Evolutionary conservation across 2,329 filamentous ascomycete species (phyloP).

Genomic region (Nigrospora oryzae): DNA sequence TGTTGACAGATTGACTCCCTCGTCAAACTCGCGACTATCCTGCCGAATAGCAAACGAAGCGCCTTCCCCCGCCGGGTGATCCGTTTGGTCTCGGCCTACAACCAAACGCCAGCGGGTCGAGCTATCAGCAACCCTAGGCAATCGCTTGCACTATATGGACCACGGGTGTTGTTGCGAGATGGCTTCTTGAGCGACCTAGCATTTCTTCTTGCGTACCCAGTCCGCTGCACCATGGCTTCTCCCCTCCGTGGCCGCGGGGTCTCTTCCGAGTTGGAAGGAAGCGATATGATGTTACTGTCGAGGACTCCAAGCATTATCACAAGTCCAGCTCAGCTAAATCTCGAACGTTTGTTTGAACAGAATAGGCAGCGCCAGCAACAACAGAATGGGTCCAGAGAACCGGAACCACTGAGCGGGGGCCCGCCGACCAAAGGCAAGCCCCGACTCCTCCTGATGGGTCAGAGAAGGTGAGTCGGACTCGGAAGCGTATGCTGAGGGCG

Average conservation of each 20-base stretch:
- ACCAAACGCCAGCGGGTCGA: neutral
- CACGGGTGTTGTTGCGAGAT: neutral
- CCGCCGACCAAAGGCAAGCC: slow-evolving; percentile 61
- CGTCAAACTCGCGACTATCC: slow-evolving; percentile 7
- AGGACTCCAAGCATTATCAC: slow-evolving; percentile 28
- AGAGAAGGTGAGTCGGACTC: slow-evolving; percentile 63
- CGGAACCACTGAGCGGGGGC: slow-evolving; percentile 31
- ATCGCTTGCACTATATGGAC: neutral
- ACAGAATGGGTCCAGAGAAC: slow-evolving; percentile 34
- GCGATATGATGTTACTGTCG: slow-evolving; percentile 6
- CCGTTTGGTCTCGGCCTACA: neutral
- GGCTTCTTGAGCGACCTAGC: neutral
- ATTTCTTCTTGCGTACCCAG: neutral
- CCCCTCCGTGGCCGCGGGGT: slow-evolving; percentile 16
- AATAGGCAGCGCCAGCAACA: slow-evolving; percentile 42
- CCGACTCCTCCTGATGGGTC: slow-evolving; percentile 85
- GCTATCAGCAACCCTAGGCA: neutral
- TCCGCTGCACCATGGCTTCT: slow-evolving; percentile 16
- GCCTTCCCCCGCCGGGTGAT: neutral
- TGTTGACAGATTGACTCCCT: slow-evolving; percentile 14
- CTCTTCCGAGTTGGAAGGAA: slow-evolving; percentile 8
- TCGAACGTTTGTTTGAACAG: slow-evolving; percentile 56
- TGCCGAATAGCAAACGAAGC: slow-evolving; percentile 1
- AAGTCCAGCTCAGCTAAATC: slow-evolving; percentile 52
- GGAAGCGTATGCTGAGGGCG: neutral